Evolutionary conservation across 805 yeast genomes (phyloP).

Genomic region (Kodamaea lidongshanica): DNA sequence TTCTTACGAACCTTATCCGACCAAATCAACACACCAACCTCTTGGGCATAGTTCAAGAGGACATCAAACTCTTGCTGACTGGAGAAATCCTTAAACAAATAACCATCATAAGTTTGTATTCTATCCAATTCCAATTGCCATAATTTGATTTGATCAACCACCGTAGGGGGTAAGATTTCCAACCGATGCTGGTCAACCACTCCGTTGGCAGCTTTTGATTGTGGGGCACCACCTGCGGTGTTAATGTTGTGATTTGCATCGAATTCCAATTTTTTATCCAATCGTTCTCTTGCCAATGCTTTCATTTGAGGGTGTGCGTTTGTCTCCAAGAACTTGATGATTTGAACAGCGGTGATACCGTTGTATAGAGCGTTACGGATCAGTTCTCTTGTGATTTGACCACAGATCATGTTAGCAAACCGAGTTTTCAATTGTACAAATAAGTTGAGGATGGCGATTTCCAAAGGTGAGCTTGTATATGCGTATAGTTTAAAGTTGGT

Average conservation of each 20-base stretch:
- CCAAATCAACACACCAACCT: conserved; percentile 91
- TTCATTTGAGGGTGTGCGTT: conserved; percentile 95
- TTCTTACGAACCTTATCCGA: conserved; percentile 59
- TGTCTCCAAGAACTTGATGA: conserved; percentile 77
- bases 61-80: conserved; percentile 70
- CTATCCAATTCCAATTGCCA: conserved; percentile 97
- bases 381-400: conserved; percentile 88
- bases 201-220: conserved; percentile 20
- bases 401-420: conserved; percentile 88
- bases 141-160: conserved; percentile 88
- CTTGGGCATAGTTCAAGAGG: conserved; percentile 72
- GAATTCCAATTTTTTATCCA: conserved; percentile 62
- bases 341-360: conserved; percentile 94
- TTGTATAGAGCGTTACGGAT: conserved; percentile 74
- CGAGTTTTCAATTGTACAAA: conserved; percentile 83
- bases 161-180: conserved; percentile 84
- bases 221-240: conserved; percentile 38
- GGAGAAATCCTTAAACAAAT: conserved; percentile 78
- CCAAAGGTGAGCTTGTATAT: conserved; percentile 88
- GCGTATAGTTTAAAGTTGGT: conserved; percentile 92
- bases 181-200: conserved; percentile 43
- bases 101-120: conserved; percentile 81
- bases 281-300: conserved; percentile 60
- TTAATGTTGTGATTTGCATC: conserved; percentile 46
- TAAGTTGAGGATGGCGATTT: conserved; percentile 83